Percentiles rank a stretch among this genome's conserved stretches.
Conservation (phyloP, 306 rosid species). For the Hippophae rhamnoides region DNA sequence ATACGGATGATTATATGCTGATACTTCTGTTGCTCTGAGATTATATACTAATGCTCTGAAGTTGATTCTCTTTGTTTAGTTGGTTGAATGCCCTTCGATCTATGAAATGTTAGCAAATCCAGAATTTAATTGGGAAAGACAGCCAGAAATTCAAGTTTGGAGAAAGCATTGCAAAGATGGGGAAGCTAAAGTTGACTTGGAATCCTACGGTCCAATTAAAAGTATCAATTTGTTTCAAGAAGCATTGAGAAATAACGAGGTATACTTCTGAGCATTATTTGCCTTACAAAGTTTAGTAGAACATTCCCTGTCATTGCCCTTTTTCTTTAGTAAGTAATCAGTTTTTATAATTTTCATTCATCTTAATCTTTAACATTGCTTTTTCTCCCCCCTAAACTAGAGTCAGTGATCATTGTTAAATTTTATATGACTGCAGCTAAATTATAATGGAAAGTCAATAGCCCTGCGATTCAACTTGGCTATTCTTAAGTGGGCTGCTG, state of each 20-base stretch:
- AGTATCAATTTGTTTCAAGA: conserved; percentile 51
- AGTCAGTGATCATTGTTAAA: conserved; percentile 17
- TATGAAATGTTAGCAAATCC: conserved; percentile 93
- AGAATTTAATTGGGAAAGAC: conserved; percentile 56
- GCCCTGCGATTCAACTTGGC: conserved; percentile 66
- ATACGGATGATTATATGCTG: conserved; percentile 6
- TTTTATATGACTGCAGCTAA: conserved; percentile 44
- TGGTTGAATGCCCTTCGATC: conserved; percentile 90
- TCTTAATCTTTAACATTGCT: neutral
- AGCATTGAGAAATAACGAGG: conserved; percentile 76
- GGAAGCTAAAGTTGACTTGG: conserved; percentile 40
- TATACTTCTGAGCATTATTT: conserved; percentile 10
- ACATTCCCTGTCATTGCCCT: neutral
- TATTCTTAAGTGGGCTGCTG: conserved; percentile 63
- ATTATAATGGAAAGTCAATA: conserved; percentile 46
- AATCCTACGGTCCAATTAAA: conserved; percentile 51
- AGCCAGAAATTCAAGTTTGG: conserved; percentile 81
- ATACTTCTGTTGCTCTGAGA: conserved; percentile 1
- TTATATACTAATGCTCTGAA: conserved; percentile 8
- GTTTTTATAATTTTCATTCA: neutral
- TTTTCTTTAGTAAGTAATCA: neutral
- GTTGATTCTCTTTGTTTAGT: conserved; percentile 31
- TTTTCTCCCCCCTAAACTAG: neutral
- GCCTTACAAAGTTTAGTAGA: neutral
- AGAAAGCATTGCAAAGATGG: conserved; percentile 44